Evolutionary conservation across 2,329 filamentous ascomycete species (phyloP), one percentile per base, ranked within the genome.

Genomic region (Metarhizium sp.): DNA sequence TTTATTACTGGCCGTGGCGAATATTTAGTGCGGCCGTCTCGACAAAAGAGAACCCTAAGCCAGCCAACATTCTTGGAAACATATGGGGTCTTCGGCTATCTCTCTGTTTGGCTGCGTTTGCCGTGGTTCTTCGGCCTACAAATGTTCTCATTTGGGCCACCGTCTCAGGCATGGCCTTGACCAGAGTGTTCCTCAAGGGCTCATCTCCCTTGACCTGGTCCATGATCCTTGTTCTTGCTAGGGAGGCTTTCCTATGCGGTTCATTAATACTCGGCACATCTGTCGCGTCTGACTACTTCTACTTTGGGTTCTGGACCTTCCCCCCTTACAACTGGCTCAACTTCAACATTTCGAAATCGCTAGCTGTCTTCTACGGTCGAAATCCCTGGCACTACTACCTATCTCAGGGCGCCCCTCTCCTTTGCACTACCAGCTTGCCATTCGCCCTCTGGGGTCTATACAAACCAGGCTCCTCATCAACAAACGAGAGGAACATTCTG

Each of bases 311-410:
- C 59, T 96, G 90, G 90, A 90, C 90, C 0, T 89, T 99, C 55
- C 94, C 94, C 4, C 88, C 92, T 0, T 81, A 92, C 59, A 86
- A 87, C 55, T 97, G 91, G 73, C 78, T 97, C 56, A 82, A 92
- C 66, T 92, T 96, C 77, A 99, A 99, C 72, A 78, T 99, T 55
- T 82, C 86, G 20, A 87, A 95, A 69, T 88, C 88, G 7, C 78
- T 99, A 6, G 90, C 94, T 30, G 82, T 92, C 50, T 97, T 97
- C 71, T 99, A 99, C 67, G 94, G 94, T 25, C 81, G 77, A 50
- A 97, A 95, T 71, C 84, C 90, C 59, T 87, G 87, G 79, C 91
- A 96, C 70, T 99, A 97, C 73, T 99, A 96, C 69, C 72, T 95
- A 34, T 87, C 88, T 0, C 92, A 99, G 71, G 94, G 91, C 4